Conservation (phyloP, 148 eudicot genomes). For the Persicaria tinctoria region DNA sequence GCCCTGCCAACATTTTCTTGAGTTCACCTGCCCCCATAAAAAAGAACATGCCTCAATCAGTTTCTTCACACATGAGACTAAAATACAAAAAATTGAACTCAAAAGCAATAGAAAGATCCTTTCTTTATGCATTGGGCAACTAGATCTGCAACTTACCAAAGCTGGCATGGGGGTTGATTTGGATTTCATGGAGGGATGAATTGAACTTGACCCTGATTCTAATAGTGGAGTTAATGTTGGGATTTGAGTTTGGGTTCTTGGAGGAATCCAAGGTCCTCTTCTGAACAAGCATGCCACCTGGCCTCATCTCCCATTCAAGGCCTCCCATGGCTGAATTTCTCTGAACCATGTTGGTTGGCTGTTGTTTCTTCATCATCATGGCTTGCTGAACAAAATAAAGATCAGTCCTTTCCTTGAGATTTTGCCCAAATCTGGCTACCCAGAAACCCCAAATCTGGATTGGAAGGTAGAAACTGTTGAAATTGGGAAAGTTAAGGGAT, state of each 20-base stretch:
- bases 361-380: conserved; percentile 13
- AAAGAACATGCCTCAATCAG: background rate
- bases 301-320: conserved; percentile 18
- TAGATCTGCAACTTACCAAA: conserved; percentile 9
- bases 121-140: no score
- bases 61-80: background rate
- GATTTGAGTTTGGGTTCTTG: background rate
- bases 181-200: conserved; percentile 11
- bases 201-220: conserved; percentile 8
- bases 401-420: background rate
- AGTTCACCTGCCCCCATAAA: conserved; percentile 3
- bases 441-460: background rate
- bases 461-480: background rate
- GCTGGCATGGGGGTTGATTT: conserved; percentile 14
- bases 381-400: background rate
- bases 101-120: background rate
- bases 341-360: background rate
- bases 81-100: background rate
- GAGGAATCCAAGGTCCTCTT: conserved; percentile 15
- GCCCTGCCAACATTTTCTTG: conserved; percentile 12
- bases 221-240: background rate
- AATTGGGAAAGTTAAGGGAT: no score
- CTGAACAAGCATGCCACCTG: conserved; percentile 19
- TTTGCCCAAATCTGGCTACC: background rate
- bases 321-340: conserved; percentile 11